Evolutionary conservation across 306 rosid species (phyloP).

Genomic region (Citrullus colocynthis): DNA sequence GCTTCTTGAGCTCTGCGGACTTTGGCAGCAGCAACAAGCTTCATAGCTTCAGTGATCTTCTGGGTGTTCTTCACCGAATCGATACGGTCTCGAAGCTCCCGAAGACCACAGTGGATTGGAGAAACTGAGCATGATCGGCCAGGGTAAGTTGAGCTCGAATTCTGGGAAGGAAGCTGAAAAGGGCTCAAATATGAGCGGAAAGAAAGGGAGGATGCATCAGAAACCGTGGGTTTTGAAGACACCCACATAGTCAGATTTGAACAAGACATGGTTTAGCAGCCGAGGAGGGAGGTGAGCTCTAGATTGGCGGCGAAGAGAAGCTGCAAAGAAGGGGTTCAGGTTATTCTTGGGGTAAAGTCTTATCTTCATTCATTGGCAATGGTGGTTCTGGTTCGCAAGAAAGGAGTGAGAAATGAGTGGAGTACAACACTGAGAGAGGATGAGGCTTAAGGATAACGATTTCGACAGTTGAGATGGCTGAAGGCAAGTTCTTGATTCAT

Average conservation of each 20-base stretch:
- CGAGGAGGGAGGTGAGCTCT: background rate
- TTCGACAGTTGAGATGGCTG: background rate
- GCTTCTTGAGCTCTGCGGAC: slow-evolving; percentile 94
- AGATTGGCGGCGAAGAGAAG: background rate
- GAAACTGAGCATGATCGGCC: slow-evolving; percentile 22
- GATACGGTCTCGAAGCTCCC: slow-evolving; percentile 64
- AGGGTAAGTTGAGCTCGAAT: slow-evolving; percentile 7
- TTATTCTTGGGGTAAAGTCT: background rate
- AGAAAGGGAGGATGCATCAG: slow-evolving; percentile 60
- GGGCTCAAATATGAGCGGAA: slow-evolving; percentile 51
- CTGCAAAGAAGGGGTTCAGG: background rate
- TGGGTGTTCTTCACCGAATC: slow-evolving; percentile 70
- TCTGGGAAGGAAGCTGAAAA: slow-evolving; percentile 53
- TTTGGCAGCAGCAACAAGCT: slow-evolving; percentile 89
- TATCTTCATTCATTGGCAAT: slow-evolving; percentile 7
- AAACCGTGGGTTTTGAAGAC: slow-evolving; percentile 49
- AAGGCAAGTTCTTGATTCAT: background rate
- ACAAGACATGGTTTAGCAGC: slow-evolving; percentile 4
- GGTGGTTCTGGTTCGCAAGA: background rate
- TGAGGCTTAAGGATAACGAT: slow-evolving; percentile 9
- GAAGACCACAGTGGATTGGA: slow-evolving; percentile 51
- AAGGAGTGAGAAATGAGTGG: slow-evolving; percentile 6
- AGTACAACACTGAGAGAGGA: background rate
- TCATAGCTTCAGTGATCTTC: slow-evolving; percentile 93
- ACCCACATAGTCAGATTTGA: slow-evolving; percentile 7